Percentiles rank a stretch among this genome's conserved stretches.
These are phyloP conservation scores for Conticribra guillardii DNA, from an alignment of 108 stramenopile species.

Conservation along the genomic window DNA sequence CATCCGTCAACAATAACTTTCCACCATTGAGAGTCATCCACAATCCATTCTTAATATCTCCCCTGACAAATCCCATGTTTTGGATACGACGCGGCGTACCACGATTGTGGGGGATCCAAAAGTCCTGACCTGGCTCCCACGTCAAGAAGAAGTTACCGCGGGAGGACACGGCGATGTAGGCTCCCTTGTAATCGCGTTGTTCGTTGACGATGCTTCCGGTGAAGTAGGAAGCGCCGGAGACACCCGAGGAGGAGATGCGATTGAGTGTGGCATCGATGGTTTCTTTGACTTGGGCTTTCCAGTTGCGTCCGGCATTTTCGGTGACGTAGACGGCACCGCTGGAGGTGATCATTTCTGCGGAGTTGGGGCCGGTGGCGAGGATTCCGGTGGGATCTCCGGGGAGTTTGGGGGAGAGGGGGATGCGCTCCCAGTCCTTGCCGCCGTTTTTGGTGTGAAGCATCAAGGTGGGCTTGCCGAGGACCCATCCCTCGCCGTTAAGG, in stretches of 20 bases:
- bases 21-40: slow-evolving; percentile 99
- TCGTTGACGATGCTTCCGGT: slow-evolving; percentile 92
- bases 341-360: slow-evolving; percentile 96
- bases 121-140: slow-evolving; percentile 97
- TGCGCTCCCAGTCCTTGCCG: slow-evolving; percentile 96
- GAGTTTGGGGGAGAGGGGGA: slow-evolving; percentile 96
- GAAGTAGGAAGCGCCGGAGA: slow-evolving; percentile 94
- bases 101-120: slow-evolving; percentile 98
- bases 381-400: slow-evolving; percentile 95
- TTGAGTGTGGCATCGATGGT: slow-evolving; percentile 98
- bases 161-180: slow-evolving; percentile 90
- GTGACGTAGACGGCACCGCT: slow-evolving; percentile 93
- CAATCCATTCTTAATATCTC: slow-evolving; percentile 89
- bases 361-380: slow-evolving; percentile 81
- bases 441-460: slow-evolving; percentile 93
- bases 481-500: slow-evolving; percentile 94
- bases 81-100: slow-evolving; percentile 95
- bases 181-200: slow-evolving; percentile 82
- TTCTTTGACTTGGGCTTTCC: slow-evolving; percentile 98
- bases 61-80: slow-evolving; percentile 96
- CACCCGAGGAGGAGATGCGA: slow-evolving; percentile 88
- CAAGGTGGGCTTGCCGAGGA: slow-evolving; percentile 94
- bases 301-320: slow-evolving; percentile 95
- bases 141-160: slow-evolving; percentile 98
- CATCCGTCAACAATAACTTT: slow-evolving; percentile 69